These are phyloP conservation scores for Diaporthe helianthi DNA, from an alignment of 2,329 filamentous ascomycete genomes.

Conservation along the genomic window DNA sequence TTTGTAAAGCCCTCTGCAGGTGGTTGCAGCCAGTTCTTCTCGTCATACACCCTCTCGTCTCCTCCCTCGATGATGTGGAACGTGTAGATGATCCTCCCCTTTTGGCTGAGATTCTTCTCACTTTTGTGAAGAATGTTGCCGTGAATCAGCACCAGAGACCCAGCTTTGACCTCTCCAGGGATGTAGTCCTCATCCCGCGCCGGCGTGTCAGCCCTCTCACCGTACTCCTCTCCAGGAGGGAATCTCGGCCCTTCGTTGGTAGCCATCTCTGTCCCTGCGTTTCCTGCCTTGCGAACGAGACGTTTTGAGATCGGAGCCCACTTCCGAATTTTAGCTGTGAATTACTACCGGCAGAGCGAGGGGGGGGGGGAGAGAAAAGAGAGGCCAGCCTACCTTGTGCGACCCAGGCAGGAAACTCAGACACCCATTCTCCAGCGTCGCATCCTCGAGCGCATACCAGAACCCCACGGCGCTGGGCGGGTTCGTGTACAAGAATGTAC, in stretches of 20 bases:
- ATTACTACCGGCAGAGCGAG: not conserved
- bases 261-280: constrained; percentile 71
- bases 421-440: constrained; percentile 85
- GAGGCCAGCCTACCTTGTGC: constrained; percentile 58
- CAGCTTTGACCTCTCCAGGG: constrained; percentile 87
- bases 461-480: constrained; percentile 91
- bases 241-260: constrained; percentile 72
- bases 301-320: constrained; percentile 74
- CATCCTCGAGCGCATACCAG: constrained; percentile 97
- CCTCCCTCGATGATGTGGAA: constrained; percentile 92
- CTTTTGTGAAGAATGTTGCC: constrained; percentile 96
- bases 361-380: not conserved
- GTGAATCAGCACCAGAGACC: constrained; percentile 90
- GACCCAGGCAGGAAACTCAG: constrained; percentile 85
- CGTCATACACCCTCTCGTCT: constrained; percentile 75
- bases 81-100: constrained; percentile 93
- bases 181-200: constrained; percentile 68
- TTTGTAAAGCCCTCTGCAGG: constrained; percentile 80
- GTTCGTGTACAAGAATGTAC: constrained; percentile 88
- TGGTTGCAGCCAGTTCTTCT: constrained; percentile 92
- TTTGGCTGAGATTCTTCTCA: constrained; percentile 85
- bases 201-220: constrained; percentile 49
- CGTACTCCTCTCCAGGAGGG: constrained; percentile 60
- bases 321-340: constrained; percentile 30
- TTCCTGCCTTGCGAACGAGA: constrained; percentile 71